phyloP scores from a whole-genome alignment of 2,329 filamentous ascomycete genomes.

The Ceratocystis colombiana region DNA sequence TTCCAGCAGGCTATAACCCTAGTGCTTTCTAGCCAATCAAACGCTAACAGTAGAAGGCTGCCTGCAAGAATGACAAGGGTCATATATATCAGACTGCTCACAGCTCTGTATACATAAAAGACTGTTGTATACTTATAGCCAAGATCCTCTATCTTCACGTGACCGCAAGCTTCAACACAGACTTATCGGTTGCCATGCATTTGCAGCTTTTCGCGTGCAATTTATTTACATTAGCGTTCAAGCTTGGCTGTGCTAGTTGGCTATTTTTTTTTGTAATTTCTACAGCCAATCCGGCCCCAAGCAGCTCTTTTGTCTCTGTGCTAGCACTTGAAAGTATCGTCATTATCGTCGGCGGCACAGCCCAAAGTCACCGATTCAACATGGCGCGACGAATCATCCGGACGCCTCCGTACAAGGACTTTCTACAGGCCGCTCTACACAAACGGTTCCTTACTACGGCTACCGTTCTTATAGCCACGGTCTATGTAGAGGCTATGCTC shows the following conservation, averaged over 20 bases:
- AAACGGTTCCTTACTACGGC: constrained; percentile 74
- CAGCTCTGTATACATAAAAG: not conserved
- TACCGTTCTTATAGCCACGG: constrained; percentile 56
- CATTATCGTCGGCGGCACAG: not conserved
- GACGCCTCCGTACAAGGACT: constrained; percentile 68
- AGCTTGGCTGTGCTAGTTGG: not conserved
- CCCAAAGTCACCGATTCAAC: not conserved
- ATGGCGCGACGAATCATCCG: constrained; percentile 31
- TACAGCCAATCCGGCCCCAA: not conserved
- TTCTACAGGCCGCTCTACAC: constrained; percentile 79
- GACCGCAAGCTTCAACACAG: not conserved
- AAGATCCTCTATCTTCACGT: constrained; percentile 14
- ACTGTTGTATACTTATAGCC: not conserved
- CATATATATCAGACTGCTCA: not conserved
- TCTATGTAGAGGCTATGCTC: constrained; percentile 61
- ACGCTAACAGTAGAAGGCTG: not conserved
- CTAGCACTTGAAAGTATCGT: not conserved
- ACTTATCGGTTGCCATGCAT: constrained; percentile 24
- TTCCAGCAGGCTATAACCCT: constrained; percentile 1
- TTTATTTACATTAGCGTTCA: constrained; percentile 24
- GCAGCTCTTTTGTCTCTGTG: not conserved
- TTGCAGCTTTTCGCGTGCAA: constrained; percentile 25
- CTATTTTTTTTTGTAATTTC: not conserved
- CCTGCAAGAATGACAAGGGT: not conserved
- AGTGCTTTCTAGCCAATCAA: not conserved